Conservation (phyloP, 139 green algal genomes). For the Diplosphaera chodatii region DNA sequence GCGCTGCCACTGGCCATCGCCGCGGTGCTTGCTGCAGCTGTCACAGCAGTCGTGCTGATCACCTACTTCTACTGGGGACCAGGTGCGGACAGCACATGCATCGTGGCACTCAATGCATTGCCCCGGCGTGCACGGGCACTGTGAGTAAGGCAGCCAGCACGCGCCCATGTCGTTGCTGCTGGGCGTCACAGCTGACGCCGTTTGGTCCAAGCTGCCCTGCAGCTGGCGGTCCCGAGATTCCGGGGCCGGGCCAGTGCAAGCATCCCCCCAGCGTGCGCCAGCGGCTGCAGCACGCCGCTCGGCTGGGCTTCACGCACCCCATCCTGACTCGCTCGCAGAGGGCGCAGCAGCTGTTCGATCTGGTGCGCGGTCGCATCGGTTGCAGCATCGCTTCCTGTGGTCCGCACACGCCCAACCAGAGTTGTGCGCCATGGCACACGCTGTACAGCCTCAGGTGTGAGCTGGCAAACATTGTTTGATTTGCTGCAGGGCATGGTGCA, state of each 20-base stretch:
- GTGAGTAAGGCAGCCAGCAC: no score
- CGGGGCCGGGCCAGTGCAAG: not conserved
- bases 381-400: not conserved
- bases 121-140: no score
- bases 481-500: conserved; percentile 29
- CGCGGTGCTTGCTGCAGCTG: no score
- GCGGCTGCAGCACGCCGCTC: not conserved
- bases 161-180: no score
- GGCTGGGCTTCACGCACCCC: conserved; percentile 4
- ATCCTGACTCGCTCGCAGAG: not conserved
- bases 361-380: not conserved
- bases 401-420: not conserved
- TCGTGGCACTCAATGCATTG: no score
- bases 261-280: not conserved
- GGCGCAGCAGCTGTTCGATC: conserved; percentile 1
- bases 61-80: no score
- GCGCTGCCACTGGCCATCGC: no score
- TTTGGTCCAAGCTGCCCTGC: no score
- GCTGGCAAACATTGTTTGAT: not conserved
- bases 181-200: no score
- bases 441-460: not conserved
- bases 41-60: no score
- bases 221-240: no score
- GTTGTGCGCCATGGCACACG: not conserved
- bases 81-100: no score